Evolutionary conservation across 163 green algal genomes (phyloP).

Genomic region (Scenedesmus sp.): DNA sequence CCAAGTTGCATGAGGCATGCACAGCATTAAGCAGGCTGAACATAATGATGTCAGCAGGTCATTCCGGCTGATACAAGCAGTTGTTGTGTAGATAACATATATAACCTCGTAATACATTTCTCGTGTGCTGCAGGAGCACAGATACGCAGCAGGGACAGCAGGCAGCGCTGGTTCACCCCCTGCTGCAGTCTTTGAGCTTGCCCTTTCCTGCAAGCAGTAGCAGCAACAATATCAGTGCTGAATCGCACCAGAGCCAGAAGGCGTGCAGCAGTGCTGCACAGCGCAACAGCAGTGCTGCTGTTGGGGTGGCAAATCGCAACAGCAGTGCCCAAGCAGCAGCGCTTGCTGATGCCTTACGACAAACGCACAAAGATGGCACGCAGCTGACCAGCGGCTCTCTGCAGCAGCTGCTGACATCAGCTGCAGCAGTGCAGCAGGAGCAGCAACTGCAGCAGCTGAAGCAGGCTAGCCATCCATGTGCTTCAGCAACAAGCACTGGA

Average conservation of each 20-base stretch:
- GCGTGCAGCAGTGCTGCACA: neutral
- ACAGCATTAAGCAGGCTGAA: too few relatives aligned
- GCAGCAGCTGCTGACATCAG: slow-evolving; percentile 24
- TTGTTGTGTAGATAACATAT: neutral
- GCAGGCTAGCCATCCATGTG: neutral
- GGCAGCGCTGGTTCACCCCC: neutral
- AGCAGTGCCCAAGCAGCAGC: neutral
- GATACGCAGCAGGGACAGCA: slow-evolving; percentile 4
- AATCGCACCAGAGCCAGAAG: neutral
- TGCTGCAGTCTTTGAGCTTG: slow-evolving; percentile 9
- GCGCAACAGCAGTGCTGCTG: neutral
- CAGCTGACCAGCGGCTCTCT: neutral
- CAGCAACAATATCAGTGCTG: neutral
- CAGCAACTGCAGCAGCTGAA: slow-evolving; percentile 9
- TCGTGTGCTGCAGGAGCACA: neutral
- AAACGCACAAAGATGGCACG: neutral
- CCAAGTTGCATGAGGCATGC: too few relatives aligned
- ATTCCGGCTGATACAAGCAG: neutral
- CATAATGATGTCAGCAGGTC: too few relatives aligned
- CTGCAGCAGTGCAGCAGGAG: neutral
- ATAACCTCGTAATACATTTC: neutral
- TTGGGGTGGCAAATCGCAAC: neutral
- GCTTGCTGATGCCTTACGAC: neutral
- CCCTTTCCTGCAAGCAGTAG: neutral
- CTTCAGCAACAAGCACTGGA: neutral